Conservation (phyloP, 2,329 filamentous ascomycete species). For the Nigrospora osmanthi region DNA sequence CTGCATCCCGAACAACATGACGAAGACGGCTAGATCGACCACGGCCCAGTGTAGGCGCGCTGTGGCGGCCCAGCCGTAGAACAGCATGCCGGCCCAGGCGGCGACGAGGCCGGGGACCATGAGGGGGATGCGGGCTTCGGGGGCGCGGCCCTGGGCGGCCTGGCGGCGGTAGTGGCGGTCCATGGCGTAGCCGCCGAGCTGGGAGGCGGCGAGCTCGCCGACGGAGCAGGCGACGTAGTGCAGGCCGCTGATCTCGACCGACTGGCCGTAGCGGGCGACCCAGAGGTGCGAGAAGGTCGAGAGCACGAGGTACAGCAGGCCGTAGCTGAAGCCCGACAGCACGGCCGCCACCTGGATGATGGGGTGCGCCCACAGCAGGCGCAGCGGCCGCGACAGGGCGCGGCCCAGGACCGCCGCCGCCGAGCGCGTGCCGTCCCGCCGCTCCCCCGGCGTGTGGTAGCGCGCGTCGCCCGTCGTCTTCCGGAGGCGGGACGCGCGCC, state of each 20-base stretch:
- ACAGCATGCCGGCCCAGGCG: slow-evolving; percentile 24
- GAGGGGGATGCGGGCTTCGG: slow-evolving; percentile 57
- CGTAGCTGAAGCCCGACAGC: slow-evolving; percentile 52
- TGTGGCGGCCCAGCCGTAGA: slow-evolving; percentile 36
- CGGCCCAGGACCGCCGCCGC: slow-evolving; percentile 13
- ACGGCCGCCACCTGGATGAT: slow-evolving; percentile 49
- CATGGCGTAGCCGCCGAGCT: slow-evolving; percentile 34
- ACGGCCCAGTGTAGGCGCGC: slow-evolving; percentile 26
- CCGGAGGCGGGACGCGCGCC: slow-evolving; percentile 23
- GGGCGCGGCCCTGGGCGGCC: slow-evolving; percentile 17
- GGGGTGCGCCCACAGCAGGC: slow-evolving; percentile 48
- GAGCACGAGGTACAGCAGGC: slow-evolving; percentile 56
- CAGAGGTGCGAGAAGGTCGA: slow-evolving; percentile 55
- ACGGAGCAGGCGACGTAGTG: slow-evolving; percentile 57
- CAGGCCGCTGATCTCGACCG: slow-evolving; percentile 49
- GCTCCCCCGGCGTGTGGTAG: slow-evolving; percentile 29
- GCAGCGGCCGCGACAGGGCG: slow-evolving; percentile 45
- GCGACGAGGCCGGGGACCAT: slow-evolving; percentile 44
- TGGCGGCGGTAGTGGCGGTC: slow-evolving; percentile 27
- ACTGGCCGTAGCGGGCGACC: slow-evolving; percentile 44
- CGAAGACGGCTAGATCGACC: slow-evolving; percentile 26
- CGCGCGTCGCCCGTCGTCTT: slow-evolving; percentile 18
- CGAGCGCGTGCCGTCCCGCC: slow-evolving; percentile 20
- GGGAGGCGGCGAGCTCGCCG: slow-evolving; percentile 51
- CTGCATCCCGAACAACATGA: slow-evolving; percentile 24